Conservation (phyloP, 495 filamentous ascomycete genomes). For the Paragyromitra xinjiangensis region DNA sequence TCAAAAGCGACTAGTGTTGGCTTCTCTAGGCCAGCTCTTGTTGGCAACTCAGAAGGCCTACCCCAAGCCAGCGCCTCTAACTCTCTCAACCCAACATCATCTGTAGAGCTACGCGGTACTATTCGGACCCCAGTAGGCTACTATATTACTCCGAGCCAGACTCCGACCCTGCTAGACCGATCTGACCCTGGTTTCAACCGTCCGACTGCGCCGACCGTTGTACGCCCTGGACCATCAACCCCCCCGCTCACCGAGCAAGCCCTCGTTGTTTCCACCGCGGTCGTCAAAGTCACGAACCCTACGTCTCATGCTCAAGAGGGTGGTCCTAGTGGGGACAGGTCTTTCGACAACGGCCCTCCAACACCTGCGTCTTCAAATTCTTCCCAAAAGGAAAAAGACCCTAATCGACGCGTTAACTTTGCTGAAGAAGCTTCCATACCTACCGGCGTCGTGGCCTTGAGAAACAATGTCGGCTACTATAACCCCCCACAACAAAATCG, state of each 20-base stretch:
- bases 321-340: background rate
- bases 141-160: slow-evolving; percentile 42
- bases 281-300: background rate
- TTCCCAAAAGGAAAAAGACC: slow-evolving; percentile 25
- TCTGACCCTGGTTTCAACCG: background rate
- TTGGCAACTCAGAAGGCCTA: background rate
- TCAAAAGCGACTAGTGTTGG: slow-evolving; percentile 13
- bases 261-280: background rate
- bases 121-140: slow-evolving; percentile 35
- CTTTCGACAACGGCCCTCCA: slow-evolving; percentile 20
- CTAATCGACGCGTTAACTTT: slow-evolving; percentile 35
- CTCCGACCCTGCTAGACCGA: slow-evolving; percentile 26
- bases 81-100: background rate
- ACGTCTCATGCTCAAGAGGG: slow-evolving; percentile 1
- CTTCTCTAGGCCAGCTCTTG: slow-evolving; percentile 9
- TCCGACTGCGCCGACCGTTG: slow-evolving; percentile 24
- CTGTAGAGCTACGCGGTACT: background rate
- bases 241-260: slow-evolving; percentile 39
- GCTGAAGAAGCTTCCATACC: background rate
- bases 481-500: slow-evolving; percentile 10
- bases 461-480: slow-evolving; percentile 1
- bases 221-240: slow-evolving; percentile 40
- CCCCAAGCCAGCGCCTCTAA: background rate
- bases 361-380: slow-evolving; percentile 34
- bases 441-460: slow-evolving; percentile 6